Percentiles rank a stretch among this genome's conserved stretches.
Conservation (phyloP, 2,329 filamentous ascomycete species). For the Alternaria ethzedia region DNA sequence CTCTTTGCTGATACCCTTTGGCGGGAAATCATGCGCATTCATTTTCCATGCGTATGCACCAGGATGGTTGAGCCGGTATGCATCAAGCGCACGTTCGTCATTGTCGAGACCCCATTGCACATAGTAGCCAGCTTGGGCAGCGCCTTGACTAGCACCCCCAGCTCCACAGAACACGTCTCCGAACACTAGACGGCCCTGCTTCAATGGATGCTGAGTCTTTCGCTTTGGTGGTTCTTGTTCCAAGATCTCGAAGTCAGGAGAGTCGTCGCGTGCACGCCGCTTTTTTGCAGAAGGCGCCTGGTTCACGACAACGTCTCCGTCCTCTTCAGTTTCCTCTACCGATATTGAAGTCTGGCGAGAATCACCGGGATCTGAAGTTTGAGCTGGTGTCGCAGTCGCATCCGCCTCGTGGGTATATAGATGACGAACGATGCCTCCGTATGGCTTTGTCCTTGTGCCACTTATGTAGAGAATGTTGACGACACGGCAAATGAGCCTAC, state of each 20-base stretch:
- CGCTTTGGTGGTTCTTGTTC: not conserved
- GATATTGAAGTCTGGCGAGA: not conserved
- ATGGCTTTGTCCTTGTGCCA: not conserved
- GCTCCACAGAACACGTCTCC: slow-evolving; percentile 29
- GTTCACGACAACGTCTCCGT: not conserved
- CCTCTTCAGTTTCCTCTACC: not conserved
- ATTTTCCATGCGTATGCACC: slow-evolving; percentile 5
- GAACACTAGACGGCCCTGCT: slow-evolving; percentile 6
- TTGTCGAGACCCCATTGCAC: slow-evolving; percentile 26
- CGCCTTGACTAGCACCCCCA: slow-evolving; percentile 32
- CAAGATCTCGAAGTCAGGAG: not conserved
- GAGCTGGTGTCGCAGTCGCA: not conserved
- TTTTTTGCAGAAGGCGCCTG: not conserved
- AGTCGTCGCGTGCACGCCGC: not conserved
- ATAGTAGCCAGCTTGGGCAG: slow-evolving; percentile 17
- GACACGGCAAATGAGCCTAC: not conserved
- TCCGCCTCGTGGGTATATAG: slow-evolving; percentile 6
- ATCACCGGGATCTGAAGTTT: not conserved
- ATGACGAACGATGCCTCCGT: slow-evolving; percentile 8
- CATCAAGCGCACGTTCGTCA: slow-evolving; percentile 15
- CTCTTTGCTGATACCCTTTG: not conserved
- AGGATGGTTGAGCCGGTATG: slow-evolving; percentile 22
- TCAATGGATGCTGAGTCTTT: not conserved
- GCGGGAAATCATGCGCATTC: slow-evolving; percentile 25
- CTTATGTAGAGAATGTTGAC: not conserved